phyloP scores from a whole-genome alignment of 2,329 filamentous ascomycete species.

The Neopestalotiopsis rosae region DNA sequence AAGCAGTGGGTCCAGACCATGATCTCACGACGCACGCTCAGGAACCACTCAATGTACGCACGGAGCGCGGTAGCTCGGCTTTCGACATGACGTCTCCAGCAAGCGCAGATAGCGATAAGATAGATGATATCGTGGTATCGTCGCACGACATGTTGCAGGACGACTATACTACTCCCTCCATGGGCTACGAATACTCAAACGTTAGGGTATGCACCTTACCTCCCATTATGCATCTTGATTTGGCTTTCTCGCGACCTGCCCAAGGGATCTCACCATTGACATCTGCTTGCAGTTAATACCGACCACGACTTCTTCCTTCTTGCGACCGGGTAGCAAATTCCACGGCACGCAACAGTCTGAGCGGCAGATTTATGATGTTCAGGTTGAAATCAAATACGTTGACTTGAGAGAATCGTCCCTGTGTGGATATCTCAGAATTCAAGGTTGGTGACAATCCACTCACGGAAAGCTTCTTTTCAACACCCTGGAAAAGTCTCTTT shows the following conservation, averaged over 20 bases:
- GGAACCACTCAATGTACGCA: slow-evolving; percentile 16
- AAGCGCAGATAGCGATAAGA: slow-evolving; percentile 28
- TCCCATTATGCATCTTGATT: background rate
- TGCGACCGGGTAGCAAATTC: slow-evolving; percentile 88
- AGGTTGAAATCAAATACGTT: slow-evolving; percentile 96
- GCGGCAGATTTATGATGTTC: slow-evolving; percentile 89
- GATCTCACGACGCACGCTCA: slow-evolving; percentile 25
- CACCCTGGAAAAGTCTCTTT: background rate
- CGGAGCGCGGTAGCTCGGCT: slow-evolving; percentile 20
- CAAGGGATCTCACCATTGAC: background rate
- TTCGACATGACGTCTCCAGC: slow-evolving; percentile 27
- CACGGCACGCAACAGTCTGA: slow-evolving; percentile 92
- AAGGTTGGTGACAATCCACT: slow-evolving; percentile 66
- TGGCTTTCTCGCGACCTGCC: background rate
- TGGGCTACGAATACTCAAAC: slow-evolving; percentile 60
- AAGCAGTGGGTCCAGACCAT: slow-evolving; percentile 10
- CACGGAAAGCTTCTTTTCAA: background rate
- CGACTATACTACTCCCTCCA: slow-evolving; percentile 40
- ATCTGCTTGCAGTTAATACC: slow-evolving; percentile 66
- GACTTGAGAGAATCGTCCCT: slow-evolving; percentile 93
- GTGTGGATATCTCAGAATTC: slow-evolving; percentile 93
- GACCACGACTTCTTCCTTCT: slow-evolving; percentile 81
- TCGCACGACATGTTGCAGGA: slow-evolving; percentile 22
- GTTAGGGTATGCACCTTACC: slow-evolving; percentile 51
- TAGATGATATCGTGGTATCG: slow-evolving; percentile 25